Evolutionary conservation across 306 rosid genomes (phyloP), one percentile per base, ranked within the genome.

Genomic region (Morella rubra): DNA sequence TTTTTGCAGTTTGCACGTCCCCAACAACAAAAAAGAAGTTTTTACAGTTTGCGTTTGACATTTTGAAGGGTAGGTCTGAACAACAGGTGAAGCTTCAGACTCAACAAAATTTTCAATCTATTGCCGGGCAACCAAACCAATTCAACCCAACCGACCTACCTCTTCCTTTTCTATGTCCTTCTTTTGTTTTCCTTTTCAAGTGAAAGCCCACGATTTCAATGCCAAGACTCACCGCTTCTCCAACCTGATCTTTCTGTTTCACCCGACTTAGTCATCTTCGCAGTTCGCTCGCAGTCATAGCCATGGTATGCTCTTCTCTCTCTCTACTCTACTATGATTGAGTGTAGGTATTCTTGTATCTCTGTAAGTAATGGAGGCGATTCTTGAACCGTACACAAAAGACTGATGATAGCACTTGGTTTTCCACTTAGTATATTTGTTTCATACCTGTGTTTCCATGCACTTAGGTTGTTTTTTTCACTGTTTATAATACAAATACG

Each of bases 271-370:
- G 65, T 71, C 24, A 42, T 71, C 76, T 15, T 73, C n/a, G n/a
- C n/a, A n/a, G n/a, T n/a, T n/a, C 71, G 45, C 51, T 76, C 61
- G 68, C 37, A 32, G 60, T 16, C 59, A 15, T 46, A 70, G 72
- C 66, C 78, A 88, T 84, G 90, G 90, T 88, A 76, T 71, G 60
- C n/a, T 40, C 59, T 0, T 50, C 53, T 73, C 72, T 72, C 71
- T 73, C 44, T 66, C 79, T 67, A 32, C 73, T 78, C 69, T 71
- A 32, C 32, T 60, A n/a, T n/a, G 55, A 52, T 6, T 64, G 14
- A 56, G 20, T 56, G 62, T 32, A 56, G 19, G 62, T 32, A 56
- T n/a, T 8, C 62, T 56, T 56, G 22, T 56, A 56, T 11, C 4
- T 22, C 12, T 9, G 15, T 19, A 19, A 20, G 62, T n/a, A 56